These are phyloP conservation scores for Balamuthia mandrillaris DNA, from an alignment of 208 protist species.

Conservation along the genomic window DNA sequence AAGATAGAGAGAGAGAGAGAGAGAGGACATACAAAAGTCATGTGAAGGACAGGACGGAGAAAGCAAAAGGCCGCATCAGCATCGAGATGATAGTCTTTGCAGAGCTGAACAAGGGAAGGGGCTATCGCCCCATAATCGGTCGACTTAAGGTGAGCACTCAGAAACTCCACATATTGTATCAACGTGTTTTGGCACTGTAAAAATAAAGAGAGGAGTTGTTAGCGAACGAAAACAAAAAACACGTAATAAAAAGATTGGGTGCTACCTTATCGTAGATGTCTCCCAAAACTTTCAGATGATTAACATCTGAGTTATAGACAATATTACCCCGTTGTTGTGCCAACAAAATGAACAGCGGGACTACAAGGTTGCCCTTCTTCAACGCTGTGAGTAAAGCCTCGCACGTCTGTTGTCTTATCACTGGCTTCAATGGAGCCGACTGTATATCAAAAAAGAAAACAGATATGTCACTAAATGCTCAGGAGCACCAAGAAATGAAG, in stretches of 20 bases:
- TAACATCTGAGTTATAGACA: background rate
- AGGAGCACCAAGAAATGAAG: background rate
- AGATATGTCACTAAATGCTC: no score
- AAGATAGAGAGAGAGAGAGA: no score
- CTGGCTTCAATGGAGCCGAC: no score
- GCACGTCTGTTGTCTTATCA: background rate
- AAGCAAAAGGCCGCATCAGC: constrained; percentile 35
- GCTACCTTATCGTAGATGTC: constrained; percentile 43
- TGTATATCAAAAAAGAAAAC: no score
- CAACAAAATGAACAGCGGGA: constrained; percentile 55
- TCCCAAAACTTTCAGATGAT: constrained; percentile 27
- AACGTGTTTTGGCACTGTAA: constrained; percentile 37
- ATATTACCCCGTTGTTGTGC: constrained; percentile 50
- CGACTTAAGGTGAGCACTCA: background rate
- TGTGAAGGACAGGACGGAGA: background rate
- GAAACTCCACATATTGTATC: constrained; percentile 23
- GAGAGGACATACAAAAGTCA: no score
- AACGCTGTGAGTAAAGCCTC: background rate
- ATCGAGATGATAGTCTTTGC: constrained; percentile 25
- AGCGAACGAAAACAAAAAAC: no score
- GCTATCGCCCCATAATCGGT: background rate
- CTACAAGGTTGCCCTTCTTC: constrained; percentile 19
- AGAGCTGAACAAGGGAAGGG: constrained; percentile 24
- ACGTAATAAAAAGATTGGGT: no score
- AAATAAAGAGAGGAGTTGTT: no score